phyloP scores from a whole-genome alignment of 176 grass and related monocot species.

The Thalia dealbata region DNA sequence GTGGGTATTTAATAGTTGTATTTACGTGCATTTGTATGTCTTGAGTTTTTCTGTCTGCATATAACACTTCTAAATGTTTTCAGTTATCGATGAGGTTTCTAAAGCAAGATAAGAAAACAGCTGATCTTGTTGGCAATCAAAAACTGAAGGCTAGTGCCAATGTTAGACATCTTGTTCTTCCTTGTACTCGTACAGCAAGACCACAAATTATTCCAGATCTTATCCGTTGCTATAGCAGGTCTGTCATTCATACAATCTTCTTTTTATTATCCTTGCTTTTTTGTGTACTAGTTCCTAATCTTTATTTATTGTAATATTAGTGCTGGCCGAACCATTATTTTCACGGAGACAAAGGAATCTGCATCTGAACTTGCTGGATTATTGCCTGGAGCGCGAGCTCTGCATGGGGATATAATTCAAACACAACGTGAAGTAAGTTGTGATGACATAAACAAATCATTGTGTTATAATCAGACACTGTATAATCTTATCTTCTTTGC shows the following conservation, averaged over 20 bases:
- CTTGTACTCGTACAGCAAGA: constrained; percentile 70
- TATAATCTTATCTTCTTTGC: background rate
- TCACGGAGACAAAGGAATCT: constrained; percentile 80
- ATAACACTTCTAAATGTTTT: constrained; percentile 13
- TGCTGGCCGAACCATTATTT: constrained; percentile 86
- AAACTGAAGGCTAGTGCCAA: constrained; percentile 88
- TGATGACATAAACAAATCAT: background rate
- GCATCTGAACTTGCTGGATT: constrained; percentile 65
- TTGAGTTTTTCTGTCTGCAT: constrained; percentile 10
- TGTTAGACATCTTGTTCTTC: constrained; percentile 89
- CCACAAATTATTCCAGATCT: constrained; percentile 84
- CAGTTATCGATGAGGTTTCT: constrained; percentile 84
- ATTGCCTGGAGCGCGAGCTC: constrained; percentile 69
- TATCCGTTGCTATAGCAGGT: constrained; percentile 87
- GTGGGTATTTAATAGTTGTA: background rate
- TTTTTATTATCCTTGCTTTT: background rate
- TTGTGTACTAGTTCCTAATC: constrained; percentile 1
- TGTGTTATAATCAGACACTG: background rate
- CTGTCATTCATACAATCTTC: constrained; percentile 14
- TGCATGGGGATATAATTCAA: constrained; percentile 89
- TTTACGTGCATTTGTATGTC: background rate
- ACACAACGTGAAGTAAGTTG: constrained; percentile 82
- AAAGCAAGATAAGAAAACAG: constrained; percentile 69
- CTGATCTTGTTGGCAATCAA: constrained; percentile 91
- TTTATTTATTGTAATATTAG: constrained; percentile 21